Conservation (phyloP, 2,329 filamentous ascomycete species). For the Botrytis tulipae region DNA sequence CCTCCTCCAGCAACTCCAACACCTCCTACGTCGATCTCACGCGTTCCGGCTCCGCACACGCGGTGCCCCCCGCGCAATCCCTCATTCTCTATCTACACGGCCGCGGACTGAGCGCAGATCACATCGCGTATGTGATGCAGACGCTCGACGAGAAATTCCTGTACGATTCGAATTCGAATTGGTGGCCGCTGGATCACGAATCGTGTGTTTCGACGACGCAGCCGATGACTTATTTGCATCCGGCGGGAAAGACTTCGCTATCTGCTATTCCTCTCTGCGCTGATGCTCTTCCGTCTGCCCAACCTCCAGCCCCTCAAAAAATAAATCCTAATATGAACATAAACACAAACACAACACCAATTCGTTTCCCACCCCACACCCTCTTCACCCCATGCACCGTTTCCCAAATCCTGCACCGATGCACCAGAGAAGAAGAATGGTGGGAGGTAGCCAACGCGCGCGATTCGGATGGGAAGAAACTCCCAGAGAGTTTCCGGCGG, state of each 20-base stretch:
- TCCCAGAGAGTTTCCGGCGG: not conserved
- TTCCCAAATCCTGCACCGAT: slow-evolving; percentile 65
- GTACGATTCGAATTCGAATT: not conserved
- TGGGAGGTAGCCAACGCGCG: not conserved
- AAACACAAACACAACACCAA: slow-evolving; percentile 15
- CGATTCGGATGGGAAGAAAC: not conserved
- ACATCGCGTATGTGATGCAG: not conserved
- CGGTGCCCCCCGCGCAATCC: not conserved
- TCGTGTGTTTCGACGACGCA: not conserved
- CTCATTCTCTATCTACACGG: slow-evolving; percentile 6
- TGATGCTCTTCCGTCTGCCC: not conserved
- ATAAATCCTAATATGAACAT: not conserved
- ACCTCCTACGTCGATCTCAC: slow-evolving; percentile 4
- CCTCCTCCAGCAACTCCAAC: not conserved
- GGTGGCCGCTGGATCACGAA: not conserved
- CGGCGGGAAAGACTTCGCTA: fast-evolving
- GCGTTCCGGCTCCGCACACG: not conserved
- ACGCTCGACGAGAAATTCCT: not conserved
- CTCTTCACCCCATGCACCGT: slow-evolving; percentile 71
- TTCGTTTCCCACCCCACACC: slow-evolving; percentile 53
- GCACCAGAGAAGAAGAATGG: not conserved
- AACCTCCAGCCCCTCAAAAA: not conserved
- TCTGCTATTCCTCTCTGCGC: not conserved
- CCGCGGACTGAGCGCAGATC: not conserved
- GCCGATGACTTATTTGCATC: not conserved